Evolutionary conservation across 768 basidiomycete species (phyloP), one percentile per base, ranked within the genome.

Genomic region (Leccinum variicolor): DNA sequence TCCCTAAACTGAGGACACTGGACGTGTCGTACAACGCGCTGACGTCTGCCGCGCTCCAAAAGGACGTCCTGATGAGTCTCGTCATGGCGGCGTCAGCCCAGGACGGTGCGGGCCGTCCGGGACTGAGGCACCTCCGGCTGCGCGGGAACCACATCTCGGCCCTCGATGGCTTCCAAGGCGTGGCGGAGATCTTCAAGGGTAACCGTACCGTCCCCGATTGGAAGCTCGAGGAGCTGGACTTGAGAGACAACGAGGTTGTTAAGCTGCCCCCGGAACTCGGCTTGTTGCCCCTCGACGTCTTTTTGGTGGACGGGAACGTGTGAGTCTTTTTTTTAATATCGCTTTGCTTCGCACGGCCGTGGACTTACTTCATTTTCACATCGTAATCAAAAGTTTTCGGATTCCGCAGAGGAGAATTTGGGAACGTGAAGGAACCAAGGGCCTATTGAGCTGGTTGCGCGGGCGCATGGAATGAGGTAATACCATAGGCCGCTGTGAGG

Each of bases 401-500:
- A 84, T 91, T 19, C 91, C 91, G 0, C 84, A 86, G 57, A 77
- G 91, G 60, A 78, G 86, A 21, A 85, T 94, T 10, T 94, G 91
- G 91, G 92, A 93, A 69, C 77, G 90, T 48, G 91, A 93, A 66
- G 91, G 90, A 2, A 92, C 90, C 19, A 91, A 89, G 63, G 90
- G 91, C 2, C 65, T 92, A 54, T 65, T 92, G 74, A 85, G 81
- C 57, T 93, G 90, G 90, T 69, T 93, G 65, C 79, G 87, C 53
- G 88, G 87, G 17, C 79, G 90, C 59, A 80, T 92, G 48, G 88
- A 90, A 61, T 85, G 64, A 75, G 26, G 53, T 19, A 19, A 59
- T 5, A 11, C 25, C 17, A 2, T 25, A 8, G 4, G n/a, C 3
- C 29, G 29, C 11, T n/a, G n/a, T n/a, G n/a, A n/a, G n/a, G n/a